Percentiles rank a stretch among this genome's conserved stretches.
phyloP scores from a whole-genome alignment of 495 filamentous ascomycete species.

The Aspergillus saccharolyticus region DNA sequence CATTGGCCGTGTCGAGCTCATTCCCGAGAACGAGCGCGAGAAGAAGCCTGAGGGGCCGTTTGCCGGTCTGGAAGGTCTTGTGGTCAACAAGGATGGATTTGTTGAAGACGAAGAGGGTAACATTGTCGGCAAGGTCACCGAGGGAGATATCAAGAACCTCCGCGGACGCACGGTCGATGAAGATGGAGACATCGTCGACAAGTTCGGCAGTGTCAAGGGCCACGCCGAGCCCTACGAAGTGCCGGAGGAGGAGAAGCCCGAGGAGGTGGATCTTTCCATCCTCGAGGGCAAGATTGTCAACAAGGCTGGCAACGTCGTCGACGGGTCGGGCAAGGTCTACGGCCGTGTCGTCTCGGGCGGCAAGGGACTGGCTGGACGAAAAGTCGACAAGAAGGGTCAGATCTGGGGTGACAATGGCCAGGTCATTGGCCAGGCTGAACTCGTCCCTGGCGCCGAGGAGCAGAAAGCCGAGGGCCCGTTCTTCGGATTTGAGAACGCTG shows the following conservation, averaged over 20 bases:
- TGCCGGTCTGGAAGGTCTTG: conserved; percentile 63
- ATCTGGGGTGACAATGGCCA: conserved; percentile 78
- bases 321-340: conserved; percentile 64
- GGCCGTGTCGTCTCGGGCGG: conserved; percentile 75
- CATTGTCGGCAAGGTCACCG: conserved; percentile 71
- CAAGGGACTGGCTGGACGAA: conserved; percentile 66
- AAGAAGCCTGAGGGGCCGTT: conserved; percentile 75
- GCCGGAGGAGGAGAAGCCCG: conserved; percentile 15
- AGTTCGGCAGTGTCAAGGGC: conserved; percentile 63
- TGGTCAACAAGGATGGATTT: conserved; percentile 76
- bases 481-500: conserved; percentile 65
- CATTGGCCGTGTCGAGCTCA: conserved; percentile 73
- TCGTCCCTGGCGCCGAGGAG: conserved; percentile 68
- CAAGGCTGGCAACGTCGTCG: conserved; percentile 80
- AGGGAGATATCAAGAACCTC: conserved; percentile 63
- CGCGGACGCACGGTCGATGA: conserved; percentile 78
- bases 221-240: conserved; percentile 31
- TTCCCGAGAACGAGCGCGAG: conserved; percentile 60
- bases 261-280: conserved; percentile 55
- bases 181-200: conserved; percentile 77
- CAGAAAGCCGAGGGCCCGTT: conserved; percentile 73
- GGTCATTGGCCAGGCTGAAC: conserved; percentile 70
- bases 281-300: conserved; percentile 82
- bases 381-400: conserved; percentile 76
- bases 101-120: conserved; percentile 78